Conservation (phyloP, 495 filamentous ascomycete species). For the Hypoxylon crocopeplum region DNA sequence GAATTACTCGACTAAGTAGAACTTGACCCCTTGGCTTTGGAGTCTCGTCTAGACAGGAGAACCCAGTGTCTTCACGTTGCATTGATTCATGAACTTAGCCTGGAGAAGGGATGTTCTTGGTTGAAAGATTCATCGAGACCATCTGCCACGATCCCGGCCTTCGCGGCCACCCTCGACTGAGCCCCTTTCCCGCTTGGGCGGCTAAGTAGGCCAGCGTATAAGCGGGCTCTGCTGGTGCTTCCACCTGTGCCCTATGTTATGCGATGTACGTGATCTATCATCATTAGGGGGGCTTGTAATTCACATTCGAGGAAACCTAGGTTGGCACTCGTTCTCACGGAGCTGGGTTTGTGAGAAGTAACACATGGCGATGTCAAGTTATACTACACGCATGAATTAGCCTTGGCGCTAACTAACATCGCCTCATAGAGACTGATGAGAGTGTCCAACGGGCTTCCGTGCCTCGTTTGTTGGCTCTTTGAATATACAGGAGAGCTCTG, state of each 20-base stretch:
- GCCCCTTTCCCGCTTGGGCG: slow-evolving; percentile 23
- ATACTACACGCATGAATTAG: slow-evolving; percentile 10
- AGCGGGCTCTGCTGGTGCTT: neutral
- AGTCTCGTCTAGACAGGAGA: neutral
- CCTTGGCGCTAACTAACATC: neutral
- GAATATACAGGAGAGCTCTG: neutral
- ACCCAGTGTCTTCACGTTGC: neutral
- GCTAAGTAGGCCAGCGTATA: slow-evolving; percentile 7
- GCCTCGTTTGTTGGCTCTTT: neutral
- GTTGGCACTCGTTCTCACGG: neutral
- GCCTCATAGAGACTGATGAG: neutral
- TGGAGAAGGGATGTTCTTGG: neutral
- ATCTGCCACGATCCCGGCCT: neutral
- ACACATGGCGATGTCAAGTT: slow-evolving; percentile 1
- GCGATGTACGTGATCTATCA: neutral
- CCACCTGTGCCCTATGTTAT: neutral
- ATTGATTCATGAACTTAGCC: neutral
- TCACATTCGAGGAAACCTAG: neutral
- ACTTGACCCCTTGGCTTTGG: neutral
- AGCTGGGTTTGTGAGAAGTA: slow-evolving; percentile 1
- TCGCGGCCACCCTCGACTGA: slow-evolving; percentile 8
- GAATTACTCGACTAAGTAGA: neutral
- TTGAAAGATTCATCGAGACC: slow-evolving; percentile 2
- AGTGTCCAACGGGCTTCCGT: neutral
- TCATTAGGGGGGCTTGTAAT: neutral